phyloP scores from a whole-genome alignment of 2,329 filamentous ascomycete species.

The Gnomoniopsis smithogilvyi region DNA sequence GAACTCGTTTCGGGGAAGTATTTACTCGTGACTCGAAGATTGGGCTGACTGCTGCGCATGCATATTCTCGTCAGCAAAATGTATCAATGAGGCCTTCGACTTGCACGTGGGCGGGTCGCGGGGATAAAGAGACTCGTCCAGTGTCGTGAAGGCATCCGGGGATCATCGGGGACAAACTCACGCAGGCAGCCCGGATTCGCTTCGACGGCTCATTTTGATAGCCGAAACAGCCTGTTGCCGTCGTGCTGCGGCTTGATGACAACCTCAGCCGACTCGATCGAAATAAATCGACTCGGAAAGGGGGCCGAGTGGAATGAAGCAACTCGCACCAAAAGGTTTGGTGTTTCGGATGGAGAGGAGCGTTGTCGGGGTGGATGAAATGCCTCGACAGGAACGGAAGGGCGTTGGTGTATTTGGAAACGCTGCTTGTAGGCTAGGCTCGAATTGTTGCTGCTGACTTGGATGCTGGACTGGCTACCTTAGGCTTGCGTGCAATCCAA shows the following conservation, averaged over 20 bases:
- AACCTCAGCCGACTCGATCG: background rate
- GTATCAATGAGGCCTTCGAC: too few relatives aligned
- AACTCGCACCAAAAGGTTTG: background rate
- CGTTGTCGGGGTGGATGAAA: constrained; percentile 2
- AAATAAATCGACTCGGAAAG: background rate
- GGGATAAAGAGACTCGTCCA: constrained; percentile 20
- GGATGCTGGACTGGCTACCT: background rate
- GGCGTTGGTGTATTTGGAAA: background rate
- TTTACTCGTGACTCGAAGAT: constrained; percentile 91
- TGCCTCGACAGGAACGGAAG: background rate
- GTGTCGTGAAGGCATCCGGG: background rate
- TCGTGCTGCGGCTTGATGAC: constrained; percentile 20
- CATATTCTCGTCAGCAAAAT: constrained; percentile 1
- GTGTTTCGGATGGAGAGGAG: background rate
- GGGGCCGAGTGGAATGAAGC: background rate
- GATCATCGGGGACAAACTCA: constrained; percentile 39
- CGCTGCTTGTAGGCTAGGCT: background rate
- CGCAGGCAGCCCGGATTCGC: constrained; percentile 62
- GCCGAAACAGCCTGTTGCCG: constrained; percentile 23
- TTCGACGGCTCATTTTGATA: constrained; percentile 44
- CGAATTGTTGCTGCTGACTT: background rate
- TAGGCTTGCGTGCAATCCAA: constrained; percentile 1
- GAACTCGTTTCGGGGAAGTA: constrained; percentile 21
- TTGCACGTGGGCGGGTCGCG: too few relatives aligned
- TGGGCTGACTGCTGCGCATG: constrained; percentile 61